Evolutionary conservation across 257 asterid species (phyloP), one percentile per base, ranked within the genome.

Genomic region (Nicotiana noctiflora): DNA sequence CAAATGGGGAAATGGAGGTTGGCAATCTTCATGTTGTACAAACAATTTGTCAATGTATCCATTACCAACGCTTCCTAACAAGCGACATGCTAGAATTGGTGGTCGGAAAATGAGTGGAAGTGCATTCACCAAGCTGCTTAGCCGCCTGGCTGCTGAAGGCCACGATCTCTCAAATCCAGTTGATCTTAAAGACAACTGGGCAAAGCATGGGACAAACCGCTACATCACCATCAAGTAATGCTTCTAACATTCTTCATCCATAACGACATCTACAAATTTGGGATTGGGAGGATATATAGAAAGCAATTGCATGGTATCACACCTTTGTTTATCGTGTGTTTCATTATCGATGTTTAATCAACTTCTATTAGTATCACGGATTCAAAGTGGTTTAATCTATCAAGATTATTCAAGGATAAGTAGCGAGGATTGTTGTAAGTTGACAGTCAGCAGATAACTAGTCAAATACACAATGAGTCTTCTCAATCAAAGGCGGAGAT

Each of bases 1-100:
- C 84, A 96, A 96, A 83, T 96, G 99, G 99, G 99, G 99, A 14
- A 93, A 90, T 34, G 99, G 99, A n/a, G 99, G 99, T 21, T 96
- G 99, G 99, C 99, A 96, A 44, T 96, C 99, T 1, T 92, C 98
- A 0, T 96, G 99, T 76, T 96, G 98, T 81, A 96, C 99, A 0
- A 96, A 90, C 59, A 96, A 89, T 80, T 60, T 96, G 81, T 96
- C 99, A 0, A 90, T 94, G 95, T 91, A 94, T 82, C 98, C 98
- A 0, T 89, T 96, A 62, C 99, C 99, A 1, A 94, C 95, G 6
- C 92, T 94, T 70, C 98, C 99, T 8, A 96, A 96, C 81, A 96
- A 94, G 82, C 90, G 99, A 14, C 99, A 94, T 37, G 99, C 98
- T 8, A 81, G 99, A 65, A 92, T 96, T 62, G 99, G 99, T 25